Base-by-base conservation (phyloP, 1,139 yeast species). In the Candida frijolesensis region DNA sequence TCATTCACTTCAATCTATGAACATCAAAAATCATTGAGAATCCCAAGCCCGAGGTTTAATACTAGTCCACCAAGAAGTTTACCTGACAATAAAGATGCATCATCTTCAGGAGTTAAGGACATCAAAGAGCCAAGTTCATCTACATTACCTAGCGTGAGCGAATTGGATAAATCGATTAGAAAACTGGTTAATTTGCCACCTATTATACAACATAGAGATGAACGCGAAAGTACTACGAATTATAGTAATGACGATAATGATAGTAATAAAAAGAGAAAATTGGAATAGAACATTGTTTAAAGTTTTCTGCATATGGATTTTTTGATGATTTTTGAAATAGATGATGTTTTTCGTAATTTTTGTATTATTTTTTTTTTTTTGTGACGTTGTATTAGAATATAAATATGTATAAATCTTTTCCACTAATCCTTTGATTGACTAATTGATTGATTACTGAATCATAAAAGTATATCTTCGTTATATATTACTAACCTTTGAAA, bases 91-190 rank as follows among this genome's bases (percentile, higher is more conserved):
- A 19, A 18, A 19, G 25, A 19, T n/a, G n/a, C n/a, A 33, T 18
- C 45, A 29, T 27, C 44, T 3, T 10, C 46, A 8, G 12, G 11
- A 4, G 30, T 27, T 10, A 44, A 39, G 5, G 41, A 22, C 11
- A 25, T 32, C 58, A 55, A 29, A 58, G 58, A 16, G 61, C 55
- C 8, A 6, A 18, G 16, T 3, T 14, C 25, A 14, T 29, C 33
- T 25, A 22, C 40, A 44, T 59, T 70, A 19, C 77, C 77, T 1
- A 67, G 72, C 22, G 75, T 73, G 30, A 67, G 68, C 47, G 78
- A 74, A 54, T 63, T 73, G 43, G 76, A 71, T 50, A 70, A 68
- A 49, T 64, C 70, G 30, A 67, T 73, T 50, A 62, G 66, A 42
- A 56, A 53, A 2, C 29, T 39, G 8, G 45, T 42, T 8, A 38